Conservation (phyloP, 2,329 filamentous ascomycete genomes). For the Plenodomus biglobosus region DNA sequence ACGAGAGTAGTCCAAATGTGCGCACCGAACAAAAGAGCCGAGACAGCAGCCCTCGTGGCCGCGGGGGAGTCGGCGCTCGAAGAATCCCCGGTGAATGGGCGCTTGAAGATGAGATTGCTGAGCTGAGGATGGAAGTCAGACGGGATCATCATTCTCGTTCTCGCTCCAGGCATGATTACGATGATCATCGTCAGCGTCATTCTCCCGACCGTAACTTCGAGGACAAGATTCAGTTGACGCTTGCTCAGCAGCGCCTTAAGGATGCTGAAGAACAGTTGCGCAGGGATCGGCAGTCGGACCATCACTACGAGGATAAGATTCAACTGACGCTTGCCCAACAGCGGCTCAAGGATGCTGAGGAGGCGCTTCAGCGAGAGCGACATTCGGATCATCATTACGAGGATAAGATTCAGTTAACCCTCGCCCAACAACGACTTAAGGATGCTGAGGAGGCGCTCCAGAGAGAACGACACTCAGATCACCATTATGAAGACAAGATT, state of each 20-base stretch:
- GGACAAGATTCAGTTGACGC: conserved; percentile 39
- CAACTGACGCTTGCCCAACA: conserved; percentile 9
- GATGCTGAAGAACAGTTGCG: conserved; percentile 38
- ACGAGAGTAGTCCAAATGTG: conserved; percentile 39
- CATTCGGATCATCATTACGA: conserved; percentile 26
- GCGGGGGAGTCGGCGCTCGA: conserved; percentile 17
- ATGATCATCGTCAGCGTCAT: conserved; percentile 22
- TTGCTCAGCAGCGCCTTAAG: conserved; percentile 39
- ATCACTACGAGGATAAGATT: conserved; percentile 7
- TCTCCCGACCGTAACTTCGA: conserved; percentile 23
- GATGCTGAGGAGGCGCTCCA: conserved; percentile 9
- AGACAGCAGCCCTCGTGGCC: conserved; percentile 32
- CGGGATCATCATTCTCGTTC: conserved; percentile 30
- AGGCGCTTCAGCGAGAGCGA: conserved; percentile 7
- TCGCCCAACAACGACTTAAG: conserved; percentile 36
- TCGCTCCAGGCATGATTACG: conserved; percentile 25
- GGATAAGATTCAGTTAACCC: conserved; percentile 40
- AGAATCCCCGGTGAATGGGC: conserved; percentile 40
- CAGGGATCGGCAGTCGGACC: conserved; percentile 33
- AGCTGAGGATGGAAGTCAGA: conserved; percentile 30
- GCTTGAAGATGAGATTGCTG: conserved; percentile 41
- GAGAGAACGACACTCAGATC: conserved; percentile 21
- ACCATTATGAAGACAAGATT: conserved; percentile 32
- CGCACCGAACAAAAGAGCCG: conserved; percentile 34
- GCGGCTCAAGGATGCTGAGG: conserved; percentile 8